A percentile compares a stretch with the other conserved stretches of the same genome.
Evolutionary conservation across 2,329 filamentous ascomycete genomes (phyloP).

Genomic region (Clarireedia homoeocarpa): DNA sequence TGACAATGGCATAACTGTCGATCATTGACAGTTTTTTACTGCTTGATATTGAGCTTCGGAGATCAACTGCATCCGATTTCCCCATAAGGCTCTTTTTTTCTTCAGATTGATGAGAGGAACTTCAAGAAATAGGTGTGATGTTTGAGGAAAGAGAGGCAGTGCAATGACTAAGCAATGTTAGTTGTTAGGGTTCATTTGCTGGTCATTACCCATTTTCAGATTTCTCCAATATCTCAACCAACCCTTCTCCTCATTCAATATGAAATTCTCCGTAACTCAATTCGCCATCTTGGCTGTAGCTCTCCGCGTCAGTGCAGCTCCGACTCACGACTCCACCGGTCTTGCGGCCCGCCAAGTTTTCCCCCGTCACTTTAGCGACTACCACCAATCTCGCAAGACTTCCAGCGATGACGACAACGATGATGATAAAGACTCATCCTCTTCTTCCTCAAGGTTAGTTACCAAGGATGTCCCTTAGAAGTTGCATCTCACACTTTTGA

Average conservation of each 20-base stretch:
- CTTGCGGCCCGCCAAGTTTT: background rate
- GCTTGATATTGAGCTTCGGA: no score
- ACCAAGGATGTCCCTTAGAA: background rate
- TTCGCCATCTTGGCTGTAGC: background rate
- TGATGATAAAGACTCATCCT: background rate
- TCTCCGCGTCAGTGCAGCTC: background rate
- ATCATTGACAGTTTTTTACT: no score
- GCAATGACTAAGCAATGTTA: no score
- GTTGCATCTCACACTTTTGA: background rate
- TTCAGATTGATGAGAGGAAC: no score
- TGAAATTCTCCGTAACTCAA: conserved; percentile 3
- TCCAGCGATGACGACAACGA: background rate
- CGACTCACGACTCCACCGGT: background rate
- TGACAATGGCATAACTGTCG: no score
- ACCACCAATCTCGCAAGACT: background rate
- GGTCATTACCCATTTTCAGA: background rate
- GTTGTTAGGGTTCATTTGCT: background rate
- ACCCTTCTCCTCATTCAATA: background rate
- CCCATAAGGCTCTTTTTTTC: no score
- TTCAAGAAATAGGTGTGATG: no score
- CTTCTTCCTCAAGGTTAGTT: background rate
- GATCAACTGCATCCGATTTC: no score
- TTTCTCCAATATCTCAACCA: background rate
- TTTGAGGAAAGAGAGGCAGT: no score
- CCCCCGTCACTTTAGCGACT: background rate